These are phyloP conservation scores for Oryza australiensis DNA, from an alignment of 176 grass and related monocot species.

Conservation along the genomic window DNA sequence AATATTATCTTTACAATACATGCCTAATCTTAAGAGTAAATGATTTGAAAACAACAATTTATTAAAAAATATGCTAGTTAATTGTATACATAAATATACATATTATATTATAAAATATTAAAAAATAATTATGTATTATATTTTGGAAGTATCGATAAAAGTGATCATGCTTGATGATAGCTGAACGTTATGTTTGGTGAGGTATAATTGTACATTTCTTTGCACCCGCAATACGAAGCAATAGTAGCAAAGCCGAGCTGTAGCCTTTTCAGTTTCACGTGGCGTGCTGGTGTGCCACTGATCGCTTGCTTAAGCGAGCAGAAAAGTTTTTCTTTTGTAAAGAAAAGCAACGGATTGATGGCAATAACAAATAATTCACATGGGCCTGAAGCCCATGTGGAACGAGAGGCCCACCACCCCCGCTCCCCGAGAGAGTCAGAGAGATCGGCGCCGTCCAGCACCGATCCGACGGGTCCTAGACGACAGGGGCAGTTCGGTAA, in stretches of 20 bases:
- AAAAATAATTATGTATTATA: too few species aligned
- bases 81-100: too few species aligned
- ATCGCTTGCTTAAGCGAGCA: not conserved
- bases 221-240: not conserved
- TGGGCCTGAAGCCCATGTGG: not conserved
- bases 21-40: too few species aligned
- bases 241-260: not conserved
- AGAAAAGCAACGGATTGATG: not conserved
- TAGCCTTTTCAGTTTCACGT: not conserved
- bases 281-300: not conserved
- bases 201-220: not conserved
- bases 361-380: not conserved
- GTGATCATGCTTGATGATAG: not conserved
- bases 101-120: too few species aligned
- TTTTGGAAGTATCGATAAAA: too few species aligned
- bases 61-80: too few species aligned
- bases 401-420: not conserved
- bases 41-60: too few species aligned
- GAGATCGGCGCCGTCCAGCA: not conserved
- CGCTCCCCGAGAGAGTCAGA: too few species aligned
- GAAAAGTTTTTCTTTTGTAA: not conserved
- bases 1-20: too few species aligned
- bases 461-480: not conserved
- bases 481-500: slow-evolving; percentile 14
- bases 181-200: not conserved